Percentiles rank a stretch among this genome's conserved stretches.
phyloP scores from a whole-genome alignment of 169 alveolate species.

The Plasmodium yoelii region DNA sequence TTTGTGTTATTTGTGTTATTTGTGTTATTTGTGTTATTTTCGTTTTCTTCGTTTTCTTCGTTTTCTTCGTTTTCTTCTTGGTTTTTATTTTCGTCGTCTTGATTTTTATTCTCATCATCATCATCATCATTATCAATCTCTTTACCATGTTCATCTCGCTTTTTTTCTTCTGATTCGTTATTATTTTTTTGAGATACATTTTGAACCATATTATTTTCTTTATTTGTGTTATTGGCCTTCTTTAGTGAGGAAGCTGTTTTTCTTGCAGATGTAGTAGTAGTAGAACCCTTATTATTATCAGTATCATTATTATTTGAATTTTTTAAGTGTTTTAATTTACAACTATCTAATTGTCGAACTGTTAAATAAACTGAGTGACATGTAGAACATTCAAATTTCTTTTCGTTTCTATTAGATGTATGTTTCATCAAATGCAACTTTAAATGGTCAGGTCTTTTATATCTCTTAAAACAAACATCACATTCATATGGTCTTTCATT shows the following conservation, averaged over 20 bases:
- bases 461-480: constrained; percentile 34
- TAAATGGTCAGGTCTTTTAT: constrained; percentile 70
- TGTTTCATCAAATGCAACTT: constrained; percentile 31
- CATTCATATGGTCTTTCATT: constrained; percentile 69
- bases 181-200: neutral
- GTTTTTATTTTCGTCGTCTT: neutral
- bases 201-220: neutral
- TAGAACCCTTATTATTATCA: neutral
- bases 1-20: too few species aligned
- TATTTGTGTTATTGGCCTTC: neutral
- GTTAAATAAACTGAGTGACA: constrained; percentile 29
- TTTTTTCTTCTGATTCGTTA: neutral
- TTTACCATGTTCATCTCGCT: neutral
- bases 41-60: too few species aligned
- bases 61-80: too few species aligned
- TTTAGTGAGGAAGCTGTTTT: neutral
- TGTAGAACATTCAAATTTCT: constrained; percentile 50
- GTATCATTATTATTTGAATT: neutral
- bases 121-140: neutral
- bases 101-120: neutral
- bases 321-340: constrained; percentile 24
- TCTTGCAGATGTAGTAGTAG: neutral
- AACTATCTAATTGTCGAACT: constrained; percentile 16
- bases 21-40: too few species aligned
- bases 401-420: constrained; percentile 17